Base-by-base conservation (phyloP, 1,284 basidiomycete species). In the Rhizoctonia solani region DNA sequence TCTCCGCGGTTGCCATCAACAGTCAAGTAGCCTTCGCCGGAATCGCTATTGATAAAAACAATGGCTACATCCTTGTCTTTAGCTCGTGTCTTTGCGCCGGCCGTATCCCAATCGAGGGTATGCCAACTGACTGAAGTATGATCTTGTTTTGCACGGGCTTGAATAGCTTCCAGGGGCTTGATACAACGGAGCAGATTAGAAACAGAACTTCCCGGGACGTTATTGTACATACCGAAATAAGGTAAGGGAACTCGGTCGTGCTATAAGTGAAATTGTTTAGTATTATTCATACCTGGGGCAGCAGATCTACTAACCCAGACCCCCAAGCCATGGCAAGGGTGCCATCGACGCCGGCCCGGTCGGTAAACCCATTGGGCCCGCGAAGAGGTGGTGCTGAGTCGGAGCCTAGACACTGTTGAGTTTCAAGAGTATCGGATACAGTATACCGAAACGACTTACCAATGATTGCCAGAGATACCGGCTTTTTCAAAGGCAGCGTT, bases 251-350 rank as follows among this genome's bases (percentile, higher is more conserved):
- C 42, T 81, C 74, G 54, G 74, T 75, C 5, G 78, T 44, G 34
- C 29, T 42, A n/a, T n/a, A n/a, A 27, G 37, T 52, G 21, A 13
- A 13, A 52, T 5, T 52, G 13, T 11, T 52, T 29, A 52, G 49
- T 27, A 25, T 46, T 47, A 47, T 47, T 47, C 29, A 34, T 21
- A 11, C 25, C 8, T 9, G 21, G 49, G 66, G 16, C n/a, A n/a
- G 21, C n/a, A 8, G 50, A 1, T 4, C 49, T 47, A 39, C 32
- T 19, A 14, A 76, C 66, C 89, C 89, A 54, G 84, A 86, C 19
- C 88, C 92, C 92, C 92, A 93, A 30, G 91, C 92, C 83, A 92
- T 87, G 4, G 89, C 90, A 1, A 93, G 80, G n/a, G 87, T 83
- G 34, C 89, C 88, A 71, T 86, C 84, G 54, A 80, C 78, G 19